Conservation (phyloP, 331 rosid genomes). For the Quercus lobata region DNA sequence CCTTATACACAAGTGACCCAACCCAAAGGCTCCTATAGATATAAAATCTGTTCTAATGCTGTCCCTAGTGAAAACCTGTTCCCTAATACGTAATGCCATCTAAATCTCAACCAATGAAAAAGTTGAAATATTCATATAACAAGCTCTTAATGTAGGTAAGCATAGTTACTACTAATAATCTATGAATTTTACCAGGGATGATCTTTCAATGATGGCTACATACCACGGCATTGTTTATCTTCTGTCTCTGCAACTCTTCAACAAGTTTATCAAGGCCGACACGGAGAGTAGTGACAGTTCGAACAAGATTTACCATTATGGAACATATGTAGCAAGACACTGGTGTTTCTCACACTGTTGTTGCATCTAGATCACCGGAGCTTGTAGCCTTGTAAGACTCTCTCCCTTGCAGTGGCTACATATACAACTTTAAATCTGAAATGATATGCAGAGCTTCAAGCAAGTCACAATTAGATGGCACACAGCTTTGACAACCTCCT, state of each 20-base stretch:
- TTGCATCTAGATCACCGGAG: slow-evolving; percentile 54
- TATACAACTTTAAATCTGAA: slow-evolving; percentile 37
- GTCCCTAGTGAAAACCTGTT: no score
- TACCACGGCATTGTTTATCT: slow-evolving; percentile 13
- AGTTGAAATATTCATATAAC: no score
- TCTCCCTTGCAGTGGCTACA: slow-evolving; percentile 51
- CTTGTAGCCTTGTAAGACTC: slow-evolving; percentile 52
- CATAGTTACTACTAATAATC: neutral
- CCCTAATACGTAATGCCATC: no score
- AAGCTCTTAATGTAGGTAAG: neutral
- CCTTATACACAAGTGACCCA: no score
- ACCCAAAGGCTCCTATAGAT: no score
- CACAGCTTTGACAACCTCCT: slow-evolving; percentile 86
- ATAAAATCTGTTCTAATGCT: no score
- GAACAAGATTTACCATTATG: neutral
- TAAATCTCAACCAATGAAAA: no score
- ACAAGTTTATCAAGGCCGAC: slow-evolving; percentile 13
- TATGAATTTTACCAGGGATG: neutral
- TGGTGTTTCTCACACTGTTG: slow-evolving; percentile 34
- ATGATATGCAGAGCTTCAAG: neutral
- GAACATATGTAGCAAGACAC: neutral
- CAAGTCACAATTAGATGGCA: slow-evolving; percentile 28
- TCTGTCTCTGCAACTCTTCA: slow-evolving; percentile 10
- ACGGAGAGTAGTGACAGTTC: neutral
- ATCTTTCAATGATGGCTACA: neutral